Evolutionary conservation across 2,329 filamentous ascomycete species (phyloP).

Genomic region (Fusarium bulbicola): DNA sequence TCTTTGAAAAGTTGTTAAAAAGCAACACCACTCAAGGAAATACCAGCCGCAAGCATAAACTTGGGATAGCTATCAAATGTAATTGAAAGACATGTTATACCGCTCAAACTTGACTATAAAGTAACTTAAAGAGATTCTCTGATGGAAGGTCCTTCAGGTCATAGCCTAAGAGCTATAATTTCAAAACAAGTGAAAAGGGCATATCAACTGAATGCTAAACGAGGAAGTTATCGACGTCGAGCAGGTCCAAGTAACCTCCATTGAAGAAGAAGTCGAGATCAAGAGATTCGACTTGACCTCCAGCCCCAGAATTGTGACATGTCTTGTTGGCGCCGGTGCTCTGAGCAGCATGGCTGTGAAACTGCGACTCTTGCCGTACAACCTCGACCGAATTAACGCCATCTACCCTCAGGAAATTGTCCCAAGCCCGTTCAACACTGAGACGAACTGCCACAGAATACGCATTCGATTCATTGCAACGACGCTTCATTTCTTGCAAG

Average conservation of each 20-base stretch:
- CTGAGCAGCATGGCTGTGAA: neutral
- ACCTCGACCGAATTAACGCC: neutral
- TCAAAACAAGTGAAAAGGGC: neutral
- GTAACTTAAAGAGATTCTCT: neutral
- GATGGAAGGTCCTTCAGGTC: neutral
- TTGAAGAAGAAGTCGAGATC: constrained; percentile 26
- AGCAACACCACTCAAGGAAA: neutral
- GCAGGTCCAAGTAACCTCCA: constrained; percentile 18
- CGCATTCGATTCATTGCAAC: constrained; percentile 8
- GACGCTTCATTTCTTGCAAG: constrained; percentile 10
- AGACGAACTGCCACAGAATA: constrained; percentile 18
- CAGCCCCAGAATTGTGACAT: neutral
- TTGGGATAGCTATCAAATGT: neutral
- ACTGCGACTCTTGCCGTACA: neutral
- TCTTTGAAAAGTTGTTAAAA: neutral
- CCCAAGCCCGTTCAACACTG: constrained; percentile 22
- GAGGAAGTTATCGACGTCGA: constrained; percentile 19
- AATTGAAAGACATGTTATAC: neutral
- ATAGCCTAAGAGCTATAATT: neutral
- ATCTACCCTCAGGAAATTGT: constrained; percentile 4
- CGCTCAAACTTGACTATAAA: neutral
- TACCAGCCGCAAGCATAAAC: neutral
- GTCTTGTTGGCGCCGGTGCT: neutral
- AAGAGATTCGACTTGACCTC: constrained; percentile 7
- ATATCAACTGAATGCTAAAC: neutral